Evolutionary conservation across 2,329 filamentous ascomycete species (phyloP), one percentile per base, ranked within the genome.

Genomic region (Nigrospora sphaerica): DNA sequence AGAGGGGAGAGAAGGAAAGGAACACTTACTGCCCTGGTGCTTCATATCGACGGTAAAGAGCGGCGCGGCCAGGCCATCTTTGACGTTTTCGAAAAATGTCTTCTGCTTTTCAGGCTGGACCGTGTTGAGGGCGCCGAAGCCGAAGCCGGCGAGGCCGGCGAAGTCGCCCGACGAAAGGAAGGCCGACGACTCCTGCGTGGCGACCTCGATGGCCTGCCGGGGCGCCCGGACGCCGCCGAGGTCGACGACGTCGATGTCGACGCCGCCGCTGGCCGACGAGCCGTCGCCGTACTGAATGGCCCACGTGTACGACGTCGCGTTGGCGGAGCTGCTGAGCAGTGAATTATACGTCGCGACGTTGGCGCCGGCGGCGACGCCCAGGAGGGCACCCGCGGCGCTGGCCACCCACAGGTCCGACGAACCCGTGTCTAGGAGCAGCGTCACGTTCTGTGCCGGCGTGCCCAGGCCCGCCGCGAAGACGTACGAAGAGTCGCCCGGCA

Each of bases 1-100:
- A 28, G 7, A 18, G 42, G 42, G 35, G 28, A 12, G 14, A 40
- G 28, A 9, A 11, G 6, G 18, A 7, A 37, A 37, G 7, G 5
- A 37, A 37, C 18, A 6, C n/a, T n/a, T n/a, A 37, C n/a, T 69
- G 66, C 58, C 44, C 31, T 42, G 55, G 42, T 61, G 54, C 52
- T 56, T 65, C 31, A 68, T 50, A 45, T 68, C 62, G 39, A 74
- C 78, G 12, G 80, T 78, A 61, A 83, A 83, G 35, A 85, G 60
- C 11, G 74, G 75, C 32, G 51, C 43, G n/a, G 57, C 59, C 2
- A 67, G 53, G 41, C 58, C 37, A 19, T 37, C 32, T 33, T 55
- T 44, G 36, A 63, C 60, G 33, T 68, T 70, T 41, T 69, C 66
- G 28, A 70, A 66, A 41, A 72, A 74, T 0, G 70, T 74, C 44